Percentiles rank a stretch among this genome's conserved stretches.
phyloP scores from a whole-genome alignment of 805 yeast genomes.

The Saturnispora kantuleensis region DNA sequence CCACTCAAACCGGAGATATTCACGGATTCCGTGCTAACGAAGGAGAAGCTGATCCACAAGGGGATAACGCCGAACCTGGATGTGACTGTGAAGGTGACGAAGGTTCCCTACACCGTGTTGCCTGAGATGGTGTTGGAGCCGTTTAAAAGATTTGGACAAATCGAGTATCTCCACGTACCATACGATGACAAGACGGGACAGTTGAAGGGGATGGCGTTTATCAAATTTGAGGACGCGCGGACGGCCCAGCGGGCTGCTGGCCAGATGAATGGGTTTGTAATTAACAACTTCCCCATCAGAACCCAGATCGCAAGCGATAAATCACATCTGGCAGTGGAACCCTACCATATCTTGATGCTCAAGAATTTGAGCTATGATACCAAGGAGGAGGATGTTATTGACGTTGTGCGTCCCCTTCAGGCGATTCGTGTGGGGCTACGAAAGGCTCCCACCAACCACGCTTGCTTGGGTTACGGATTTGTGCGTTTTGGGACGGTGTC shows the following conservation, averaged over 20 bases:
- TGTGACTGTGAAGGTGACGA: constrained; percentile 9
- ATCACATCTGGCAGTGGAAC: neutral
- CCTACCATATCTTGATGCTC: constrained; percentile 20
- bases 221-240: constrained; percentile 16
- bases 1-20: neutral
- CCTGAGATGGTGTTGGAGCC: constrained; percentile 19
- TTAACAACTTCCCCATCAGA: constrained; percentile 21
- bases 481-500: constrained; percentile 41
- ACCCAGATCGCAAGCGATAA: constrained; percentile 15
- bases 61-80: neutral
- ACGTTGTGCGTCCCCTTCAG: constrained; percentile 18
- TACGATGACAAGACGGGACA: constrained; percentile 11
- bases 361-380: constrained; percentile 22
- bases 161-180: constrained; percentile 13
- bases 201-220: constrained; percentile 20
- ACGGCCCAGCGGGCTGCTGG: constrained; percentile 19
- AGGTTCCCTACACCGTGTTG: constrained; percentile 15
- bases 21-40: constrained; percentile 2
- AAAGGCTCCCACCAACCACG: constrained; percentile 21
- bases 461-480: constrained; percentile 47
- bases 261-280: constrained; percentile 26
- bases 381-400: constrained; percentile 20
- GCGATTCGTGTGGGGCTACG: constrained; percentile 23
- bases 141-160: constrained; percentile 20
- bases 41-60: neutral